Evolutionary conservation across 805 yeast species (phyloP).

Genomic region (Pichia scutulata): DNA sequence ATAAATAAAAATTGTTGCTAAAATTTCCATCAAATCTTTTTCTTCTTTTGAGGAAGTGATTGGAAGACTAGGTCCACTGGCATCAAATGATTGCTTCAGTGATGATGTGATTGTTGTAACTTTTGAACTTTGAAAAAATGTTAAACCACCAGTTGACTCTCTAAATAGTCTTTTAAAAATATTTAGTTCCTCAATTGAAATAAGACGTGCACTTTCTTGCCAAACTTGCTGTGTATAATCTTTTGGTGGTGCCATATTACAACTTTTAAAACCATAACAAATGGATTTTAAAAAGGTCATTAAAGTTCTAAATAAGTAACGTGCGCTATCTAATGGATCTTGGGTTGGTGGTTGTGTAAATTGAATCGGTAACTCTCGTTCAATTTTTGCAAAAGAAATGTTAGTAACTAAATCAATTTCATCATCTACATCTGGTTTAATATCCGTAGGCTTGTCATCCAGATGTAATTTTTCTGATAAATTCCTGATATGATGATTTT

Average conservation of each 20-base stretch:
- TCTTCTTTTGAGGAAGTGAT: slow-evolving; percentile 87
- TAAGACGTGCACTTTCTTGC: slow-evolving; percentile 82
- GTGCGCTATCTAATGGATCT: slow-evolving; percentile 80
- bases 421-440: slow-evolving; percentile 15
- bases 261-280: slow-evolving; percentile 78
- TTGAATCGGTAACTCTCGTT: slow-evolving; percentile 49
- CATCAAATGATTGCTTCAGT: slow-evolving; percentile 41
- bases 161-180: slow-evolving; percentile 71
- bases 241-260: slow-evolving; percentile 74
- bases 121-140: slow-evolving; percentile 57
- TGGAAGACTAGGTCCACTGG: slow-evolving; percentile 76
- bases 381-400: slow-evolving; percentile 39
- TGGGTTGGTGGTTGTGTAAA: slow-evolving; percentile 42
- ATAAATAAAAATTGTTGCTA: slow-evolving; percentile 89
- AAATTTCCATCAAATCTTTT: slow-evolving; percentile 89
- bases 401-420: slow-evolving; percentile 6
- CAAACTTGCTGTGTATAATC: slow-evolving; percentile 52
- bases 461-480: slow-evolving; percentile 6
- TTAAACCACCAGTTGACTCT: slow-evolving; percentile 76
- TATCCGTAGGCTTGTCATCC: neutral
- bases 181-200: slow-evolving; percentile 73
- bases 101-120: slow-evolving; percentile 34
- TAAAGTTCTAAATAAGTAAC: slow-evolving; percentile 78
- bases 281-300: slow-evolving; percentile 87
- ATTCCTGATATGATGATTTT: slow-evolving; percentile 7